phyloP scores from a whole-genome alignment of 441 rosid species.

The Gossypium gossypioides region DNA sequence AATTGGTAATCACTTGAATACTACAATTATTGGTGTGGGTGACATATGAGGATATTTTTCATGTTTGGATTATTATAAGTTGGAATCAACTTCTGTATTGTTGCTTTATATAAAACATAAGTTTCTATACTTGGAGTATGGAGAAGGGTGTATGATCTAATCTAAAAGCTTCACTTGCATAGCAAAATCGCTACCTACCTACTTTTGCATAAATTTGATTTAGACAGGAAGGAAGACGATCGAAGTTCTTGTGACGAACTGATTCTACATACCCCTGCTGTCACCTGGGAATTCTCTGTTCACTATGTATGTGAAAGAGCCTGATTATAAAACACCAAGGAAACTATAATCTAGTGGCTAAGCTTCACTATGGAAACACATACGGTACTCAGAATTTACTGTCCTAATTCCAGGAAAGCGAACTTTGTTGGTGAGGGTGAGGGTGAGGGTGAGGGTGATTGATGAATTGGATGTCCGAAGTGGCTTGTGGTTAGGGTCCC shows the following conservation, averaged over 20 bases:
- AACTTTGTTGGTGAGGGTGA: neutral
- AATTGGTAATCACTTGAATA: neutral
- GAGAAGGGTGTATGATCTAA: neutral
- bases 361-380: neutral
- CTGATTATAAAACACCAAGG: neutral
- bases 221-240: neutral
- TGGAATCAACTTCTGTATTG: neutral
- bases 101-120: slow-evolving; percentile 3
- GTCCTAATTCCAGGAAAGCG: neutral
- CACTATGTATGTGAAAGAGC: neutral
- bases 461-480: neutral
- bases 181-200: neutral
- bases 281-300: neutral
- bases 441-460: no score
- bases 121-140: slow-evolving; percentile 5
- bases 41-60: neutral
- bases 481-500: neutral
- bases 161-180: neutral
- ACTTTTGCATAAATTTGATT: neutral
- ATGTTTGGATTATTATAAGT: neutral
- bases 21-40: neutral
- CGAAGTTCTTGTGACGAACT: neutral
- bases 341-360: neutral
- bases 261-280: neutral
- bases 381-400: neutral